phyloP scores from a whole-genome alignment of 2,329 filamentous ascomycete species.

The Aspergillus phoenicis region DNA sequence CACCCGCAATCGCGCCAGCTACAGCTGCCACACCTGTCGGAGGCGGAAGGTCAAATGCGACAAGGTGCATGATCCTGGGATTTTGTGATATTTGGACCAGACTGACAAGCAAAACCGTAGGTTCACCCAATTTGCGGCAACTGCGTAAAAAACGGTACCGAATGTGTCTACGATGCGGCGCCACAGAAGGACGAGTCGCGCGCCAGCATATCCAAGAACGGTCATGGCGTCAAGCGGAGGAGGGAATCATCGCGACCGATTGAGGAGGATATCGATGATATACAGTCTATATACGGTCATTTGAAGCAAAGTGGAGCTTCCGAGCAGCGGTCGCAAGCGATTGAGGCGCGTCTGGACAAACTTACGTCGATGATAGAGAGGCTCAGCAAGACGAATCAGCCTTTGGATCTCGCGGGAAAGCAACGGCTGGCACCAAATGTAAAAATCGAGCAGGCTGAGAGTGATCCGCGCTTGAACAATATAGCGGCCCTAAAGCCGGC shows the following conservation, averaged over 20 bases:
- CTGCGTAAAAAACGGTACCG: slow-evolving; percentile 46
- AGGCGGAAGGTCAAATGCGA: slow-evolving; percentile 53
- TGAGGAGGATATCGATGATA: slow-evolving; percentile 37
- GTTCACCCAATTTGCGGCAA: slow-evolving; percentile 50
- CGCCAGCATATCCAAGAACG: slow-evolving; percentile 17
- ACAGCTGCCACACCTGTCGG: slow-evolving; percentile 51
- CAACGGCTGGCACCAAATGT: slow-evolving; percentile 22
- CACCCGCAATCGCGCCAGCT: slow-evolving; percentile 51
- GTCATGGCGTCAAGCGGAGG: slow-evolving; percentile 40
- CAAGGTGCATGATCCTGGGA: slow-evolving; percentile 31
- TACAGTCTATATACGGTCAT: slow-evolving; percentile 36
- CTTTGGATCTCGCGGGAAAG: slow-evolving; percentile 29
- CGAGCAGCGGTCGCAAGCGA: slow-evolving; percentile 39
- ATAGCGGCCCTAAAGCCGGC: slow-evolving; percentile 17
- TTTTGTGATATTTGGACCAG: not conserved
- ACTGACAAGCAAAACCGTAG: slow-evolving; percentile 24
- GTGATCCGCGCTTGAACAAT: slow-evolving; percentile 24
- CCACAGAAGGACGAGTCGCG: slow-evolving; percentile 28
- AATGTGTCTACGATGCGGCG: slow-evolving; percentile 47
- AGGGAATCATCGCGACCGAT: slow-evolving; percentile 32
- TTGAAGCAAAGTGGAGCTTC: slow-evolving; percentile 29
- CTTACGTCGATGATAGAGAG: slow-evolving; percentile 49
- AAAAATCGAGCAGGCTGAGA: slow-evolving; percentile 19
- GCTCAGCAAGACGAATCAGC: slow-evolving; percentile 39
- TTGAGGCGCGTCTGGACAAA: slow-evolving; percentile 48